phyloP scores from a whole-genome alignment of 331 rosid species.

The Malus hybrid region DNA sequence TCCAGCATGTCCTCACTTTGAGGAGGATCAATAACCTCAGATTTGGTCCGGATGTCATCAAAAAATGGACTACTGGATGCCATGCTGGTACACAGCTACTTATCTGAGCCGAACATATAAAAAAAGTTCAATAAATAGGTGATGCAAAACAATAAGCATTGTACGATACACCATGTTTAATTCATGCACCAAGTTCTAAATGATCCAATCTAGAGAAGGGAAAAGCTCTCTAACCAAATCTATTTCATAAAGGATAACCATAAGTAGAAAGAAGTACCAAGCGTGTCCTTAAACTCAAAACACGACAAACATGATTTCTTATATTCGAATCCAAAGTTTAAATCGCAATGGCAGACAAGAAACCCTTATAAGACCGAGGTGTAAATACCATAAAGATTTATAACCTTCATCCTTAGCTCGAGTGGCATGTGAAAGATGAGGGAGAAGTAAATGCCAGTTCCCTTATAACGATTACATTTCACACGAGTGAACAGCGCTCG shows the following conservation, averaged over 20 bases:
- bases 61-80: slow-evolving; percentile 59
- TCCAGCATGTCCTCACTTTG: slow-evolving; percentile 55
- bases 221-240: not conserved
- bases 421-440: not conserved
- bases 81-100: slow-evolving; percentile 34
- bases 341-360: not conserved
- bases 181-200: not conserved
- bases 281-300: not conserved
- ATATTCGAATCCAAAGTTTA: not conserved
- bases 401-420: not conserved
- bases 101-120: slow-evolving; percentile 5
- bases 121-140: not conserved
- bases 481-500: not conserved
- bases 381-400: too few species aligned
- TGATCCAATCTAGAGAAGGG: not conserved
- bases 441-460: not conserved
- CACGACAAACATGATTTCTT: not conserved
- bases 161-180: not conserved
- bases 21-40: slow-evolving; percentile 78
- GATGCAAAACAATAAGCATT: too few species aligned
- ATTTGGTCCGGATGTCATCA: slow-evolving; percentile 60
- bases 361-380: not conserved
- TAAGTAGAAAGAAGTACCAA: not conserved
- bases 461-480: not conserved
- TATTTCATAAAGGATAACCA: not conserved